Conservation (phyloP, 805 yeast genomes). For the Barnettozyma wickerhamii region DNA sequence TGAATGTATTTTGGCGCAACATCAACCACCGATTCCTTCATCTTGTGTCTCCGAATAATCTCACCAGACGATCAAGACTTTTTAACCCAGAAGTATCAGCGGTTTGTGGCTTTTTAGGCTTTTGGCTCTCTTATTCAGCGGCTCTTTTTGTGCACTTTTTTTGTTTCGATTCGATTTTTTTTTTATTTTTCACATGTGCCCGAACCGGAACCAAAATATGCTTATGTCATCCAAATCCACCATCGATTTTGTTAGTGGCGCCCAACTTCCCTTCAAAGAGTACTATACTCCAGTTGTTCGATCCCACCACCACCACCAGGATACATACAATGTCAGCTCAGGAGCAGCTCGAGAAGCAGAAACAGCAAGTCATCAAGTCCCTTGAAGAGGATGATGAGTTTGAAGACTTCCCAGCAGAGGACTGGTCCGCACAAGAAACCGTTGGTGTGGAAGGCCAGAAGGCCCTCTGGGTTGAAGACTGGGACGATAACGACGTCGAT, state of each 20-base stretch:
- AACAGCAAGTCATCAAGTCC: conserved; percentile 46
- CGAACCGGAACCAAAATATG: neutral
- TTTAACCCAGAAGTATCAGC: conserved; percentile 24
- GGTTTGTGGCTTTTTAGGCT: neutral
- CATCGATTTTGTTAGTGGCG: no score
- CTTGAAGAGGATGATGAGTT: conserved; percentile 96
- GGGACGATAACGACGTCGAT: conserved; percentile 95
- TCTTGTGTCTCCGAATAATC: conserved; percentile 9
- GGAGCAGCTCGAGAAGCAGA: conserved; percentile 17
- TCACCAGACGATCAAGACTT: conserved; percentile 12
- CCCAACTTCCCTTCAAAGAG: no score
- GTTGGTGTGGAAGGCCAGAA: conserved; percentile 47
- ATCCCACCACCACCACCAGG: no score
- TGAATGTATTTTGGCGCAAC: conserved; percentile 85
- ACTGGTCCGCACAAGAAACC: conserved; percentile 65
- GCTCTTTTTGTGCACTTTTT: neutral
- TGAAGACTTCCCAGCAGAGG: conserved; percentile 92
- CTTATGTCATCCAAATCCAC: no score
- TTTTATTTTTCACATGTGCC: neutral
- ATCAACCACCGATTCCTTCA: conserved; percentile 49
- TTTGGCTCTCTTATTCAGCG: no score
- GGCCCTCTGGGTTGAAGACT: conserved; percentile 91
- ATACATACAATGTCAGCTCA: conserved; percentile 11
- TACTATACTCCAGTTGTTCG: no score
- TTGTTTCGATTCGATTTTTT: neutral